Percentiles rank a stretch among this genome's conserved stretches.
Evolutionary conservation across 768 basidiomycete genomes (phyloP).

Genomic region (Boletus insuetus): DNA sequence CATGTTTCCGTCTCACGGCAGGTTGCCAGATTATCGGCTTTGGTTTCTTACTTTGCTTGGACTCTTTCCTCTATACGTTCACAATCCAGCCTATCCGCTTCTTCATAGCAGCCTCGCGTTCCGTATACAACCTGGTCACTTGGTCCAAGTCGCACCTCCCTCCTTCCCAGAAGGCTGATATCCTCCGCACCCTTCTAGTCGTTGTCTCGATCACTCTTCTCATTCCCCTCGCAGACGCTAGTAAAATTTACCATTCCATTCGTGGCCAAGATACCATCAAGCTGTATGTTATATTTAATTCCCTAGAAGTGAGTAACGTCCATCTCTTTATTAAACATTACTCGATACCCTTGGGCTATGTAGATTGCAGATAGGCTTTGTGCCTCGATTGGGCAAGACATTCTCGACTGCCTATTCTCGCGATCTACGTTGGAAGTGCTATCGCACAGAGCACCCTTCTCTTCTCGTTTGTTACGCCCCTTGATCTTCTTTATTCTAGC

Average conservation of each 20-base stretch:
- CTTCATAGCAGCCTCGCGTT: slow-evolving; percentile 57
- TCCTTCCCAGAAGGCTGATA: slow-evolving; percentile 89
- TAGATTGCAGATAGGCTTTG: slow-evolving; percentile 95
- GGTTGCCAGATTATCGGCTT: slow-evolving; percentile 76
- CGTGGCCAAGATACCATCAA: slow-evolving; percentile 99
- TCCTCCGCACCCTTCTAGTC: slow-evolving; percentile 79
- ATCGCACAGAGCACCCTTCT: slow-evolving; percentile 58
- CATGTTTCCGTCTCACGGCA: slow-evolving; percentile 2
- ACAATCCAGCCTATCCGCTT: slow-evolving; percentile 95
- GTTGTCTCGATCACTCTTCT: slow-evolving; percentile 71
- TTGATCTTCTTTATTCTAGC: slow-evolving; percentile 83
- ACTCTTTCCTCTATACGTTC: slow-evolving; percentile 97
- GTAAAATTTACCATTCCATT: slow-evolving; percentile 97
- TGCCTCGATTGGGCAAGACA: slow-evolving; percentile 96
- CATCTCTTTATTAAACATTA: neutral
- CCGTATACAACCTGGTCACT: slow-evolving; percentile 48
- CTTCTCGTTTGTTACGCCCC: slow-evolving; percentile 70
- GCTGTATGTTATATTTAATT: slow-evolving; percentile 98
- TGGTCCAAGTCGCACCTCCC: slow-evolving; percentile 59
- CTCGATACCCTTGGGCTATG: neutral
- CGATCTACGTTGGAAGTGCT: slow-evolving; percentile 80
- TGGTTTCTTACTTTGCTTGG: slow-evolving; percentile 90
- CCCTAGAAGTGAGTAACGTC: slow-evolving; percentile 75
- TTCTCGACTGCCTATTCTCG: slow-evolving; percentile 94
- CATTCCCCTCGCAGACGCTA: slow-evolving; percentile 85